A percentile compares a stretch with the other conserved stretches of the same genome.
Conservation (phyloP, 179 eudicot species). For the Silene coronaria region DNA sequence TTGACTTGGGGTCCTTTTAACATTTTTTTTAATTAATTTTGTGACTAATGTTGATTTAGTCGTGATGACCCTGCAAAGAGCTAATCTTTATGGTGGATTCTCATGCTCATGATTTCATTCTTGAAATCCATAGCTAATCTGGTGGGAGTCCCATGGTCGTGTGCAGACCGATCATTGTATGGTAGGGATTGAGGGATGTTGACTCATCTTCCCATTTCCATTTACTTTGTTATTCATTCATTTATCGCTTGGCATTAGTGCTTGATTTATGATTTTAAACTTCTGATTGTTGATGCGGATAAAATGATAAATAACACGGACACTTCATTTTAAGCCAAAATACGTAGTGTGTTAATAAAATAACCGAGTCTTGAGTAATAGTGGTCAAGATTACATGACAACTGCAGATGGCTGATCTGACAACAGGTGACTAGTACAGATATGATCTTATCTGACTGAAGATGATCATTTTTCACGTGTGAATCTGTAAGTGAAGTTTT, state of each 20-base stretch:
- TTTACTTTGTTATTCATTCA: background rate
- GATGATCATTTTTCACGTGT: background rate
- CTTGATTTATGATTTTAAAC: background rate
- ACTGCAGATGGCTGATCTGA: constrained; percentile 6
- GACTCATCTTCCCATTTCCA: background rate
- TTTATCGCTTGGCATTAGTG: background rate
- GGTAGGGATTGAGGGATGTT: background rate
- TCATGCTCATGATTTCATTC: background rate
- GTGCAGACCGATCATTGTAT: no score
- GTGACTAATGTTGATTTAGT: constrained; percentile 7
- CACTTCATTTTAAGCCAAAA: no score
- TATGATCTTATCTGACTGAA: background rate
- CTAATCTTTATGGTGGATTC: background rate
- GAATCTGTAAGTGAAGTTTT: background rate
- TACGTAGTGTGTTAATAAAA: background rate
- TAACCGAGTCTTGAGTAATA: background rate
- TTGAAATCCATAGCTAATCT: background rate
- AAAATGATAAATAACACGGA: background rate
- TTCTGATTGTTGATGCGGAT: background rate
- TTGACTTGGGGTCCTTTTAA: constrained; percentile 2
- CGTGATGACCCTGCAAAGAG: background rate
- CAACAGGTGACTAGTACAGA: constrained; percentile 1
- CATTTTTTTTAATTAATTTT: constrained; percentile 3
- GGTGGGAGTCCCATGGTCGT: background rate
- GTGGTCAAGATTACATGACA: background rate